Conservation (phyloP, 192 early-diverging fungal species). For the Umbelopsis ramanniana region DNA sequence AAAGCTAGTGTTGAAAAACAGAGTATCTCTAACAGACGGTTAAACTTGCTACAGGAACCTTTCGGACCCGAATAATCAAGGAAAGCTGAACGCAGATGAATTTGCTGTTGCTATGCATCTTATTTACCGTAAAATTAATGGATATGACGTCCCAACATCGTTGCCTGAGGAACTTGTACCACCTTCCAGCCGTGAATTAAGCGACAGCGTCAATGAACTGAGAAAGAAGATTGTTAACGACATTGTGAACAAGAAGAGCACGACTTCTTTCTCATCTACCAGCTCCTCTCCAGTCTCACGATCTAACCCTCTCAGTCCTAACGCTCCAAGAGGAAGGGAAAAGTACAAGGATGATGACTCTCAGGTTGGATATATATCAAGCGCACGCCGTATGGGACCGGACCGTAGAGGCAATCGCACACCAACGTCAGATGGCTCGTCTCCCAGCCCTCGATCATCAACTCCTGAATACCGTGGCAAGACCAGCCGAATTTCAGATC, state of each 20-base stretch:
- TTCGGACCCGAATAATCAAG: slow-evolving; percentile 80
- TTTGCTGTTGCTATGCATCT: slow-evolving; percentile 98
- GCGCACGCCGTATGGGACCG: slow-evolving; percentile 43
- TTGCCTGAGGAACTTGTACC: slow-evolving; percentile 89
- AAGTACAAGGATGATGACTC: slow-evolving; percentile 28
- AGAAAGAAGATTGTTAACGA: slow-evolving; percentile 70
- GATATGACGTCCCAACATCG: slow-evolving; percentile 75
- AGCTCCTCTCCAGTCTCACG: slow-evolving; percentile 20
- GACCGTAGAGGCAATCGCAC: slow-evolving; percentile 29
- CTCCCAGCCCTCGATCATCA: slow-evolving; percentile 1
- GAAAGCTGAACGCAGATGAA: slow-evolving; percentile 92
- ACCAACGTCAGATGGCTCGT: slow-evolving; percentile 6
- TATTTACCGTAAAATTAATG: slow-evolving; percentile 86
- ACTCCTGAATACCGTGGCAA: slow-evolving; percentile 44
- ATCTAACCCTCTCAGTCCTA: slow-evolving; percentile 11
- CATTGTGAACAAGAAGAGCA: slow-evolving; percentile 46
- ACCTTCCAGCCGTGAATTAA: slow-evolving; percentile 81
- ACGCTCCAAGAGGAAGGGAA: slow-evolving; percentile 22
- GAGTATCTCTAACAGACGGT: neutral
- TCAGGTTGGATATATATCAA: slow-evolving; percentile 43
- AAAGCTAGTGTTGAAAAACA: slow-evolving; percentile 6
- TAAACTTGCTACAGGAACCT: slow-evolving; percentile 54
- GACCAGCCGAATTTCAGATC: slow-evolving; percentile 37
- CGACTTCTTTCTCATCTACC: slow-evolving; percentile 28
- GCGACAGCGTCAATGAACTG: slow-evolving; percentile 63